Conservation (phyloP, 768 basidiomycete species). For the Dictyophora rubrovolvata region DNA sequence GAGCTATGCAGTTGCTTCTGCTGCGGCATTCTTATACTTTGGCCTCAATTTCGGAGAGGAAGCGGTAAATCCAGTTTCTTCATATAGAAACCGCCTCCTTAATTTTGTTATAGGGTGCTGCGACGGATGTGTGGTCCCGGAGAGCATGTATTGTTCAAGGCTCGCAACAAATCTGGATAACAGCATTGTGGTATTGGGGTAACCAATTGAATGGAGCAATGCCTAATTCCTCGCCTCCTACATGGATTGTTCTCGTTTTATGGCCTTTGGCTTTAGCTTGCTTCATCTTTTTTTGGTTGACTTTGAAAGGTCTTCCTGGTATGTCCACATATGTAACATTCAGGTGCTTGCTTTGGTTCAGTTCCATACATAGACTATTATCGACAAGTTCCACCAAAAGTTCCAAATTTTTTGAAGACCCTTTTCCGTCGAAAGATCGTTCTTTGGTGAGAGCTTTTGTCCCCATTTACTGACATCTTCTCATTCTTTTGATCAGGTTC, state of each 20-base stretch:
- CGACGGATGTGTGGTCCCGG: constrained; percentile 88
- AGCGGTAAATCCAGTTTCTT: constrained; percentile 42
- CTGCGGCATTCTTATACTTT: constrained; percentile 88
- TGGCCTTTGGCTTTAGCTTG: constrained; percentile 78
- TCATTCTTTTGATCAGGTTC: constrained; percentile 37
- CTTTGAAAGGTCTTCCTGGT: constrained; percentile 84
- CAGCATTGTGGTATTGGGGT: constrained; percentile 95
- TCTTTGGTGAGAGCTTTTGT: constrained; percentile 44
- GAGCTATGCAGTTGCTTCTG: constrained; percentile 87
- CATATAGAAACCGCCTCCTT: background rate
- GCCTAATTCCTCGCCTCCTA: constrained; percentile 49
- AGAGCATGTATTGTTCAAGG: constrained; percentile 91
- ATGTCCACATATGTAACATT: background rate
- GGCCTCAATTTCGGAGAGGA: constrained; percentile 97
- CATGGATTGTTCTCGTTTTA: constrained; percentile 72
- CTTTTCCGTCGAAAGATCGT: constrained; percentile 87
- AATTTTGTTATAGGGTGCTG: constrained; percentile 55
- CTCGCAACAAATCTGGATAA: constrained; percentile 92
- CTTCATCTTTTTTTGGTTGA: constrained; percentile 69
- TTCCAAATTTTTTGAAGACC: constrained; percentile 84
- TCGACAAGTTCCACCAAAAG: constrained; percentile 87
- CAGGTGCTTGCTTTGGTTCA: constrained; percentile 11
- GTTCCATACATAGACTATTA: constrained; percentile 58
- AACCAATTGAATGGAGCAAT: constrained; percentile 53
- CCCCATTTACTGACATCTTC: no score